phyloP scores from a whole-genome alignment of 2,329 filamentous ascomycete species.

The Aspergillus chevalieri region DNA sequence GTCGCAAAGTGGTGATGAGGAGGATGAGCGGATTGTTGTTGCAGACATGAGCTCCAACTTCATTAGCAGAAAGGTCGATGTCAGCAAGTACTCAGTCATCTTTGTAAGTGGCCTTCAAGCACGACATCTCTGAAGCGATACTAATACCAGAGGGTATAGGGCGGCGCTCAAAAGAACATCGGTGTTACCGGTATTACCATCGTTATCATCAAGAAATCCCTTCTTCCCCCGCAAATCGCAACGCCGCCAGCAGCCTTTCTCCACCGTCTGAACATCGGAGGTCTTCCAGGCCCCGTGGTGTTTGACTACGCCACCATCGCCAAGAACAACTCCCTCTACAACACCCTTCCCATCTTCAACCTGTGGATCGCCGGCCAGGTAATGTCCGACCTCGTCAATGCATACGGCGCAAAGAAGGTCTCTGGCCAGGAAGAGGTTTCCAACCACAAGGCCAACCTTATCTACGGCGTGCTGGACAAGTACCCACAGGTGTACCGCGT shows the following conservation, averaged over 20 bases:
- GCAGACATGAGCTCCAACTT: slow-evolving; percentile 96
- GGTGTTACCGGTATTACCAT: slow-evolving; percentile 82
- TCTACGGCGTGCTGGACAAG: slow-evolving; percentile 73
- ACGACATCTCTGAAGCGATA: not conserved
- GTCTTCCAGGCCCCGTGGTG: slow-evolving; percentile 59
- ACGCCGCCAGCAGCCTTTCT: slow-evolving; percentile 65
- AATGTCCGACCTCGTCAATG: slow-evolving; percentile 65
- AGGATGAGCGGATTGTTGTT: slow-evolving; percentile 68
- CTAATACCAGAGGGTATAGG: slow-evolving; percentile 25
- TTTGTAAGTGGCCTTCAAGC: slow-evolving; percentile 54
- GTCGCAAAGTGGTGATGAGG: slow-evolving; percentile 47
- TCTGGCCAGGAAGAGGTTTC: slow-evolving; percentile 69
- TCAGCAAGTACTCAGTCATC: slow-evolving; percentile 72
- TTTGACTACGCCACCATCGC: slow-evolving; percentile 77
- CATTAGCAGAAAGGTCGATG: slow-evolving; percentile 69
- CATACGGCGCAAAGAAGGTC: slow-evolving; percentile 61
- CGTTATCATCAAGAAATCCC: slow-evolving; percentile 71
- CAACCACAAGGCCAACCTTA: slow-evolving; percentile 64
- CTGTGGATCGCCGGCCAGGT: slow-evolving; percentile 88
- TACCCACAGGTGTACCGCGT: slow-evolving; percentile 68
- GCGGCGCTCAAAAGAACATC: slow-evolving; percentile 89
- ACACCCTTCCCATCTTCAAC: slow-evolving; percentile 91
- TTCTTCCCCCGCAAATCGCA: slow-evolving; percentile 62
- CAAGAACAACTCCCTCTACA: slow-evolving; percentile 94
- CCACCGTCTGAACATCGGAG: slow-evolving; percentile 67